Evolutionary conservation across 306 rosid species (phyloP).

Genomic region (Cucurbita ficifolia): DNA sequence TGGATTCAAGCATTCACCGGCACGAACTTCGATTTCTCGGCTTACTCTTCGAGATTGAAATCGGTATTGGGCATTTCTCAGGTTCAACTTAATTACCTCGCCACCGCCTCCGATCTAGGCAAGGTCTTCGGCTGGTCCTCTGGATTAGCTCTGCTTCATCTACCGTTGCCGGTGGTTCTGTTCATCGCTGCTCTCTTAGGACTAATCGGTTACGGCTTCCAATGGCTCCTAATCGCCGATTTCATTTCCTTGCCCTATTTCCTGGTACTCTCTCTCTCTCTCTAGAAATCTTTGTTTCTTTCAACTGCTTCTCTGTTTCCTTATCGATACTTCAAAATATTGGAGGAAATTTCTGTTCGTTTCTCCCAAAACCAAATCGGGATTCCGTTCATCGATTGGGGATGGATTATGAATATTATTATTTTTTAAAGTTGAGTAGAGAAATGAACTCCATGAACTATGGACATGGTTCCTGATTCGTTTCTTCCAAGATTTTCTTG

Average conservation of each 20-base stretch:
- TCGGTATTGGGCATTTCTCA: slow-evolving; percentile 55
- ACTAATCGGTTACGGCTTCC: slow-evolving; percentile 54
- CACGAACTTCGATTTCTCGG: slow-evolving; percentile 83
- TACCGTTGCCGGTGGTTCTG: slow-evolving; percentile 50
- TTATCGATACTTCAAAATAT: not conserved
- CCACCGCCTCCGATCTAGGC: slow-evolving; percentile 76
- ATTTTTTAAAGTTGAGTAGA: too few relatives aligned
- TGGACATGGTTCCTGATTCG: not conserved
- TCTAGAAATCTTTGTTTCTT: not conserved
- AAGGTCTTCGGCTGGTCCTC: slow-evolving; percentile 88
- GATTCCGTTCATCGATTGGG: not conserved
- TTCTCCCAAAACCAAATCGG: not conserved
- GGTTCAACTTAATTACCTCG: slow-evolving; percentile 62
- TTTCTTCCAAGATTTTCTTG: not conserved
- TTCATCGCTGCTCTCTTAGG: slow-evolving; percentile 79
- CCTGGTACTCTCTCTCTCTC: slow-evolving; percentile 29
- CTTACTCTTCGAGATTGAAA: slow-evolving; percentile 66
- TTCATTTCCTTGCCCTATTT: slow-evolving; percentile 52
- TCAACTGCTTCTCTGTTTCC: not conserved
- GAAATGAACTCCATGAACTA: not conserved
- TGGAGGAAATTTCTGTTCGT: not conserved
- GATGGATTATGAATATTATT: too few relatives aligned
- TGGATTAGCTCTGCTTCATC: slow-evolving; percentile 45
- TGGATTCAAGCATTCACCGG: slow-evolving; percentile 95
- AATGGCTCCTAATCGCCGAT: slow-evolving; percentile 54